These are phyloP conservation scores for Macrophomina pseudophaseolina DNA, from an alignment of 2,329 filamentous ascomycete species.

Conservation along the genomic window DNA sequence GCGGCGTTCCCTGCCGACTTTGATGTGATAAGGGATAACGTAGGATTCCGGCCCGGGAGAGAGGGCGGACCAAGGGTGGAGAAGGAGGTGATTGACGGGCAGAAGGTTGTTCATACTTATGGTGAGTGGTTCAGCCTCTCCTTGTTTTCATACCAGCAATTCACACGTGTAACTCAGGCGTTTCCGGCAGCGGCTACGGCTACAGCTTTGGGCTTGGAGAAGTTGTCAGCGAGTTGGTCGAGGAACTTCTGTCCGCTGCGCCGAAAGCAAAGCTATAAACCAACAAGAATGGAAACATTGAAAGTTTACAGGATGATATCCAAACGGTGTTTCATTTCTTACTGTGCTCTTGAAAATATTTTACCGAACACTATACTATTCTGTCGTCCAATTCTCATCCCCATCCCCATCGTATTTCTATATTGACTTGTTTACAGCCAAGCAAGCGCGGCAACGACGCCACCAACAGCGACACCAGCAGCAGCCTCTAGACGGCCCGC, in stretches of 20 bases:
- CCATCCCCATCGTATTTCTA: neutral
- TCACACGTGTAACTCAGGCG: slow-evolving; percentile 10
- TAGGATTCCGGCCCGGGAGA: slow-evolving; percentile 33
- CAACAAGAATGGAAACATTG: neutral
- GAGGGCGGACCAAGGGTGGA: slow-evolving; percentile 35
- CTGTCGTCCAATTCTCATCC: neutral
- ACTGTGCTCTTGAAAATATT: neutral
- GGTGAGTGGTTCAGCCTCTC: slow-evolving; percentile 25
- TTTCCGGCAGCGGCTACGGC: slow-evolving; percentile 35
- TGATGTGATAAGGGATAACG: slow-evolving; percentile 34
- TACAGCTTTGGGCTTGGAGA: slow-evolving; percentile 36
- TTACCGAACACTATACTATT: slow-evolving; percentile 2
- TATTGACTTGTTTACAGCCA: slow-evolving; percentile 29
- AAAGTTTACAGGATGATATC: neutral
- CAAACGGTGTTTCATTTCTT: neutral
- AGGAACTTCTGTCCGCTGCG: slow-evolving; percentile 13
- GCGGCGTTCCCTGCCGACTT: slow-evolving; percentile 29
- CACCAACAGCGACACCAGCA: slow-evolving; percentile 28
- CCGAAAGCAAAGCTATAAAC: slow-evolving; percentile 11
- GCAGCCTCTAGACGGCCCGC: slow-evolving; percentile 26
- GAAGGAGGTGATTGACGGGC: slow-evolving; percentile 36
- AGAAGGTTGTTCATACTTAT: slow-evolving; percentile 40
- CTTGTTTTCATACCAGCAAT: neutral
- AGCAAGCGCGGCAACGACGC: slow-evolving; percentile 30
- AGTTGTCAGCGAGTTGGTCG: slow-evolving; percentile 28